Evolutionary conservation across 768 basidiomycete species (phyloP), one percentile per base, ranked within the genome.

Genomic region (Russula brevipes): DNA sequence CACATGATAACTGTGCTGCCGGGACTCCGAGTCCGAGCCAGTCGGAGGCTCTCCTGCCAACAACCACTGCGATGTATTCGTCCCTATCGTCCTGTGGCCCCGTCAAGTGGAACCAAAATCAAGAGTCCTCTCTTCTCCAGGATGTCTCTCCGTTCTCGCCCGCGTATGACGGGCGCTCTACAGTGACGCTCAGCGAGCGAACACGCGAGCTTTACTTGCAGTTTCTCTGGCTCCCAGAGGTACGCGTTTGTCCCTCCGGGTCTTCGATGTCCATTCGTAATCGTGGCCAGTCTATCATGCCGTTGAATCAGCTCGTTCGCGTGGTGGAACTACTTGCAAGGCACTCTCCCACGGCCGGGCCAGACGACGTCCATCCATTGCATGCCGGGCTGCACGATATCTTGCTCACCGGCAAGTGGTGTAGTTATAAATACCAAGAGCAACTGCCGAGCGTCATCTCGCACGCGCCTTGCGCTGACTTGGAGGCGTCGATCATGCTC

Each of bases 331-430:
- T 84, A 69, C 79, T 88, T 70, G 78, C 85, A 16, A 70, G 75
- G 46, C 59, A 54, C 16, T 66, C 72, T 12, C 53, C 76, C 44
- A 74, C 74, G 2, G 49, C 76, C 4, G 45, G 67, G 42, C 59
- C 71, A 7, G 72, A 45, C 5, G 63, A 60, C n/a, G 41, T 73
- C 2, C 85, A 87, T 61, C 83, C 85, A 0, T 76, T 89, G 2
- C 86, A 88, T 66, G 70, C 76, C 0, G 69, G 81, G 24, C 73
- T 92, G 19, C 82, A 83, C n/a, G 83, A 85, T 0, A 69, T 91
- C 9, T 77, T 91, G 31, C 79, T 86, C 45, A 85, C 85, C 0
- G 85, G 88, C 79, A 87, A 90, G 84, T 91, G 88, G 88, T 90
- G 82, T 62, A 80, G 83, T 0, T 74, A 88, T 45, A 79, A 79